phyloP scores from a whole-genome alignment of 2,329 filamentous ascomycete species.

The Penicillium sp. region DNA sequence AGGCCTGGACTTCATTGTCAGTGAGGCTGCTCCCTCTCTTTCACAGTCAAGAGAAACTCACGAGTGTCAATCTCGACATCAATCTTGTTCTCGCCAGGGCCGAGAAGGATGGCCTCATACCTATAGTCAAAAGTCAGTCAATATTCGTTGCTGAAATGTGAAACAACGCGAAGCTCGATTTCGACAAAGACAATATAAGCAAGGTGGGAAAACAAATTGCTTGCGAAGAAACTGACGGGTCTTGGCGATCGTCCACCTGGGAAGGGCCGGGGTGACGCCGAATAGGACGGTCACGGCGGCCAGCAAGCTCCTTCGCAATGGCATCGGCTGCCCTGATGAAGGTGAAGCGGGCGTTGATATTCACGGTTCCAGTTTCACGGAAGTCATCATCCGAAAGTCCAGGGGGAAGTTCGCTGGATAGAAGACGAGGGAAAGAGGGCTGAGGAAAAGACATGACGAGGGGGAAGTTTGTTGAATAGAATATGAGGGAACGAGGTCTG shows the following conservation, averaged over 20 bases:
- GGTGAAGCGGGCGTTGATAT: not conserved
- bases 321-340: slow-evolving; percentile 11
- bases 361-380: not conserved
- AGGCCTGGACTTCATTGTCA: slow-evolving; percentile 57
- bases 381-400: not conserved
- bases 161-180: not conserved
- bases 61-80: slow-evolving; percentile 83
- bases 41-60: slow-evolving; percentile 46
- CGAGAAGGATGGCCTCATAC: slow-evolving; percentile 88
- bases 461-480: too few relatives aligned
- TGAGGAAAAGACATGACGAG: not conserved
- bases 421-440: not conserved
- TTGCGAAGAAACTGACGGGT: slow-evolving; percentile 17
- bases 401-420: not conserved
- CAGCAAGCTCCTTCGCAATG: slow-evolving; percentile 16
- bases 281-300: slow-evolving; percentile 4
- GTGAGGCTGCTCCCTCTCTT: not conserved
- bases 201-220: not conserved
- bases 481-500: not conserved
- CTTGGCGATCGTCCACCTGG: slow-evolving; percentile 12
- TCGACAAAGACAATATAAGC: not conserved
- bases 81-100: slow-evolving; percentile 87
- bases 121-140: slow-evolving; percentile 45
- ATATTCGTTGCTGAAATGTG: not conserved
- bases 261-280: slow-evolving; percentile 1